phyloP scores from a whole-genome alignment of 164 flowering plant species.

The Chimonanthus praecox region DNA sequence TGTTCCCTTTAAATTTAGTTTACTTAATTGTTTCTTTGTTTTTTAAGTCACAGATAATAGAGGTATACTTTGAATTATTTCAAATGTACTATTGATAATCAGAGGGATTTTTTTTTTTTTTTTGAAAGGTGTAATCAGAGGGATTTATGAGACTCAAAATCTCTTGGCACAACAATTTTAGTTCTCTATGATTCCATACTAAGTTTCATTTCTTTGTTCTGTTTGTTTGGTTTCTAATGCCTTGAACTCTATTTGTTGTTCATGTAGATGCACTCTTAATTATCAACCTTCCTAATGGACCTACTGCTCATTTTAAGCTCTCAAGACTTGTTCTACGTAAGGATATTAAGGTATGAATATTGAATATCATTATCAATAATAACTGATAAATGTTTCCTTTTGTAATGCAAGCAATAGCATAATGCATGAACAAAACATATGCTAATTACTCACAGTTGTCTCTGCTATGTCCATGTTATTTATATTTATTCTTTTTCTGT shows the following conservation, averaged over 20 bases:
- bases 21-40: not conserved
- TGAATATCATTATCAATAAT: not conserved
- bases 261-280: conserved; percentile 72
- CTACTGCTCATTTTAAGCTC: conserved; percentile 95
- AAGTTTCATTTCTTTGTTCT: not conserved
- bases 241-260: not conserved
- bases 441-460: not conserved
- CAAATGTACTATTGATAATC: too few relatives aligned
- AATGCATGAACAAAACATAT: not conserved
- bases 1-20: too few relatives aligned
- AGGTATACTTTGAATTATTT: too few relatives aligned
- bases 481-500: not conserved
- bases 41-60: too few relatives aligned
- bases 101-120: not conserved
- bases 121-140: not conserved
- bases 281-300: conserved; percentile 83
- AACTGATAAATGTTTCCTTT: not conserved
- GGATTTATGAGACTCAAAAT: not conserved
- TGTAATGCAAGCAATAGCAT: not conserved
- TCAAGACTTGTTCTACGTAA: conserved; percentile 76
- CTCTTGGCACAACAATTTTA: not conserved
- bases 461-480: not conserved
- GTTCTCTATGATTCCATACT: not conserved
- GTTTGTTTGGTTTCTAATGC: not conserved
- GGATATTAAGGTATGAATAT: conserved; percentile 67